Conservation (phyloP, 2,329 filamentous ascomycete genomes). For the Penicillium sp. region DNA sequence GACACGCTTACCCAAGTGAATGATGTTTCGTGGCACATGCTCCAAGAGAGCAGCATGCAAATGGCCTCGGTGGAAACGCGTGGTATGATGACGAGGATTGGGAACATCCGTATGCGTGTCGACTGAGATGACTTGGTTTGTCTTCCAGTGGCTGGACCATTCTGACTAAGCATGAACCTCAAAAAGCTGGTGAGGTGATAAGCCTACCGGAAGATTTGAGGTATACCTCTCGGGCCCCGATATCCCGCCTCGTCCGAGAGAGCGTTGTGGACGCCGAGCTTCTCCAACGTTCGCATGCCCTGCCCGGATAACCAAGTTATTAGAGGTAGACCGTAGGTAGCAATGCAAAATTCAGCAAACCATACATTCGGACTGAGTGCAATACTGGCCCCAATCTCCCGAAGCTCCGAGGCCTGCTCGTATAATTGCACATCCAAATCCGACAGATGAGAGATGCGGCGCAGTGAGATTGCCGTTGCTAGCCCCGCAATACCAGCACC, state of each 20-base stretch:
- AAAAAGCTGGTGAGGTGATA: neutral
- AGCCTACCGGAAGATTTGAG: constrained; percentile 49
- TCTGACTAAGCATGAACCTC: constrained; percentile 1
- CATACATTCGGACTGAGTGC: constrained; percentile 50
- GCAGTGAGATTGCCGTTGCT: constrained; percentile 50
- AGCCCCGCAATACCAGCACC: constrained; percentile 56
- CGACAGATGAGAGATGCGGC: constrained; percentile 10
- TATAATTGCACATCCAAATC: constrained; percentile 52
- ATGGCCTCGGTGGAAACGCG: constrained; percentile 53
- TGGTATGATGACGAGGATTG: constrained; percentile 43
- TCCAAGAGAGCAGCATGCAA: constrained; percentile 52
- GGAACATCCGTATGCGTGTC: constrained; percentile 37
- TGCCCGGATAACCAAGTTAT: constrained; percentile 1
- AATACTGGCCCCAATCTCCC: constrained; percentile 20
- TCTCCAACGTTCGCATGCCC: constrained; percentile 54
- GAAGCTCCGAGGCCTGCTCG: constrained; percentile 47
- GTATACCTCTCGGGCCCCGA: constrained; percentile 43
- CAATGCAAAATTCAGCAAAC: no score
- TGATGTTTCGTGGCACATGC: constrained; percentile 44
- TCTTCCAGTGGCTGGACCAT: constrained; percentile 42
- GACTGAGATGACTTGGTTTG: constrained; percentile 48
- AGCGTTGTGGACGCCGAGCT: constrained; percentile 52
- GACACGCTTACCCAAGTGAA: constrained; percentile 50
- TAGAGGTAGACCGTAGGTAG: neutral
- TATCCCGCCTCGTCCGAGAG: constrained; percentile 45